A percentile compares a stretch with the other conserved stretches of the same genome.
Conservation (phyloP, 2,329 filamentous ascomycete species). For the Tolypocladium guangdongense region DNA sequence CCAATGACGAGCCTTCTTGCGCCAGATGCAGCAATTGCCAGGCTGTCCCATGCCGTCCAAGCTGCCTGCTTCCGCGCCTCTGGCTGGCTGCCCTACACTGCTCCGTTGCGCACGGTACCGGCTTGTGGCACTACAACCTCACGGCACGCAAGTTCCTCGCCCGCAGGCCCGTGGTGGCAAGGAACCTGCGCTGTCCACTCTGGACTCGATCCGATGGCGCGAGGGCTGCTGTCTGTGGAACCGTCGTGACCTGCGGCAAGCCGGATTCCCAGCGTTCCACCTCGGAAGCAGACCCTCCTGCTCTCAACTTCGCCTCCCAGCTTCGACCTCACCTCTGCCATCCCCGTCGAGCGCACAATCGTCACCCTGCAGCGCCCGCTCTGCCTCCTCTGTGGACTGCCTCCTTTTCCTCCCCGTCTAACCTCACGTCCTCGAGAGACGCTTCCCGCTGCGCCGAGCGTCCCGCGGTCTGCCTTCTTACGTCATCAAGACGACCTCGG, state of each 20-base stretch:
- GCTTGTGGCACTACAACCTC: not conserved
- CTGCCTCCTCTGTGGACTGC: not conserved
- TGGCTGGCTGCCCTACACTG: not conserved
- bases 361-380: not conserved
- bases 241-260: not conserved
- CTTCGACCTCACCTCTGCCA: not conserved
- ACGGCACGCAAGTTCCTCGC: not conserved
- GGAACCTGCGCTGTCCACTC: not conserved
- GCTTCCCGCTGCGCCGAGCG: not conserved
- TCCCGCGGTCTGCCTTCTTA: slow-evolving; percentile 3
- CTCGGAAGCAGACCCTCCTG: not conserved
- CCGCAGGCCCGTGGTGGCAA: not conserved
- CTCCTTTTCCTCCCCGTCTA: not conserved
- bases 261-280: slow-evolving; percentile 1
- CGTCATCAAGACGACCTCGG: slow-evolving; percentile 6
- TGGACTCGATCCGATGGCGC: not conserved
- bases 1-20: not conserved
- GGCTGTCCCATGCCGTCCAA: not conserved
- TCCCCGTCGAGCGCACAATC: not conserved
- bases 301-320: not conserved
- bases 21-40: not conserved
- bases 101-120: not conserved
- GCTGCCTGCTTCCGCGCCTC: not conserved
- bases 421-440: not conserved
- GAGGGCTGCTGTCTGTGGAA: not conserved